A percentile compares a stretch with the other conserved stretches of the same genome.
phyloP scores from a whole-genome alignment of 2,329 filamentous ascomycete species.

The Sordariomycetes sp. region DNA sequence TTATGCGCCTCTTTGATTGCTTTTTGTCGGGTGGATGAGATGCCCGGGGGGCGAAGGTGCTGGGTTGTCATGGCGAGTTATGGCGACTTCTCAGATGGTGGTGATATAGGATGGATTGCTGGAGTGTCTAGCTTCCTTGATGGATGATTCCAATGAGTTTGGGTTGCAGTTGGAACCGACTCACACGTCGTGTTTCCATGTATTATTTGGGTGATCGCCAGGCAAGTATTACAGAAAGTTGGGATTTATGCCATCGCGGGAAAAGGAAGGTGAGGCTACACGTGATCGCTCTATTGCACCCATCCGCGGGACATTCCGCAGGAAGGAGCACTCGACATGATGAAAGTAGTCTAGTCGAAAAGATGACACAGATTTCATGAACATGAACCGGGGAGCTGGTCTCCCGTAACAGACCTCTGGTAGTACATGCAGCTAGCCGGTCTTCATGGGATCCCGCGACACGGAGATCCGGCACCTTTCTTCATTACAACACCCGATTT shows the following conservation, averaged over 20 bases:
- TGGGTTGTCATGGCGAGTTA: background rate
- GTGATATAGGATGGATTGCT: background rate
- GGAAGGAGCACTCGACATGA: background rate
- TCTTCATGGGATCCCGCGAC: too few species aligned
- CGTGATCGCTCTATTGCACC: background rate
- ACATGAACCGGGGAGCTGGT: too few species aligned
- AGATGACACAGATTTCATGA: too few species aligned
- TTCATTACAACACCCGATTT: too few species aligned
- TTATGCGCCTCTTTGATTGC: conserved; percentile 2
- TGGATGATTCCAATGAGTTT: background rate
- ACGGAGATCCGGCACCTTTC: too few species aligned
- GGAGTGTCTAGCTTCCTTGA: background rate
- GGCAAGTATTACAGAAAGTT: background rate
- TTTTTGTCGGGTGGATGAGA: conserved; percentile 1
- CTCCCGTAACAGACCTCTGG: too few species aligned
- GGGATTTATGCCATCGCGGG: background rate
- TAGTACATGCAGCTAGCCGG: too few species aligned
- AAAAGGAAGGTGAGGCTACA: background rate
- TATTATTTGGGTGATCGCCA: background rate
- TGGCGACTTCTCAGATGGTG: background rate
- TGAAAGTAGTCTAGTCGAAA: background rate
- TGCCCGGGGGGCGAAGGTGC: background rate
- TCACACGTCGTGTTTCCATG: background rate
- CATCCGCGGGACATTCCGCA: background rate
- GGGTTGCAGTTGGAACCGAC: background rate